These are phyloP conservation scores for Nannizziopsis barbatae DNA, from an alignment of 2,329 filamentous ascomycete genomes.

Conservation along the genomic window DNA sequence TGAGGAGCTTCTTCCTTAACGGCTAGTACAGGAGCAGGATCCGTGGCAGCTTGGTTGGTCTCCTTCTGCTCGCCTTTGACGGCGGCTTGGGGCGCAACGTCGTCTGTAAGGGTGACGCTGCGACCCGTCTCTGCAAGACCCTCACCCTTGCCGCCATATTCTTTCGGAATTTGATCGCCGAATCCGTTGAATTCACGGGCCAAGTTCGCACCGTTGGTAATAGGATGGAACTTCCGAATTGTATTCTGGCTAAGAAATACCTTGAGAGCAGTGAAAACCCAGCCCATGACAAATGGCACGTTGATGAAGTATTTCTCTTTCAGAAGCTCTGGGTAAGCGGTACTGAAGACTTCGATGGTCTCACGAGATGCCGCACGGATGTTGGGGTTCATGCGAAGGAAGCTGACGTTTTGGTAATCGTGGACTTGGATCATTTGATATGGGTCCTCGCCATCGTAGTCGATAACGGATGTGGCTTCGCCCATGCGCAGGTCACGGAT, in stretches of 20 bases:
- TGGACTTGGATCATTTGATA: constrained; percentile 90
- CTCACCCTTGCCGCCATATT: constrained; percentile 65
- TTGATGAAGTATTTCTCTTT: constrained; percentile 94
- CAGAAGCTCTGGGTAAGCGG: constrained; percentile 79
- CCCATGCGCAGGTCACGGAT: constrained; percentile 61
- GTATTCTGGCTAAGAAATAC: constrained; percentile 62
- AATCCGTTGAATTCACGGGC: constrained; percentile 49
- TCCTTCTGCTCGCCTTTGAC: constrained; percentile 16
- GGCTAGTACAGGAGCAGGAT: no score
- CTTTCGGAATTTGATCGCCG: constrained; percentile 55
- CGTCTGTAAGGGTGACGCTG: constrained; percentile 22
- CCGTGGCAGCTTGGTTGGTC: constrained; percentile 12
- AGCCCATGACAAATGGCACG: constrained; percentile 82
- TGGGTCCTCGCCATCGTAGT: constrained; percentile 54
- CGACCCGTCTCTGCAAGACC: constrained; percentile 35
- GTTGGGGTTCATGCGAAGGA: constrained; percentile 66
- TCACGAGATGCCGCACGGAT: constrained; percentile 67
- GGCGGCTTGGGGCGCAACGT: constrained; percentile 13
- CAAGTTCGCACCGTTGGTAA: constrained; percentile 61
- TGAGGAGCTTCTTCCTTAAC: no score
- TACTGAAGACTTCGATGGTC: constrained; percentile 69
- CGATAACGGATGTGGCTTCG: constrained; percentile 58
- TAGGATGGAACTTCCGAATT: constrained; percentile 67
- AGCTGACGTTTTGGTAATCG: constrained; percentile 80
- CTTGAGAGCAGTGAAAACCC: constrained; percentile 67